phyloP scores from a whole-genome alignment of 2,329 filamentous ascomycete genomes.

The Ceratocystis harringtonii region DNA sequence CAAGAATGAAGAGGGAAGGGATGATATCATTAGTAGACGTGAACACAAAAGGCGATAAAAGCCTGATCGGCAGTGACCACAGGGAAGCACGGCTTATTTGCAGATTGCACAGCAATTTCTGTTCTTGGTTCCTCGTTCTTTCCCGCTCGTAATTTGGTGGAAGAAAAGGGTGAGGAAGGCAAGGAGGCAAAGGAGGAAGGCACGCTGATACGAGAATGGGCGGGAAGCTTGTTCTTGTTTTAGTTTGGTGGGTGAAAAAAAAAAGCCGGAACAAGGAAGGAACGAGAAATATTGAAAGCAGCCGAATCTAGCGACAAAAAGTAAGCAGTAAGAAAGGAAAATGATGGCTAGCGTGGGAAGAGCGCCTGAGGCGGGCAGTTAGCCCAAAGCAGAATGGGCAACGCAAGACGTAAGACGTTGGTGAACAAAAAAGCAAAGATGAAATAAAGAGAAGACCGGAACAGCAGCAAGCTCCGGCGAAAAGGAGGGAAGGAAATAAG shows the following conservation, averaged over 20 bases:
- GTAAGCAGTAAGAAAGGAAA: conserved; percentile 17
- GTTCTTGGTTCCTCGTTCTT: background rate
- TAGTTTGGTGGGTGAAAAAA: too few species aligned
- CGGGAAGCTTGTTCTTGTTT: too few species aligned
- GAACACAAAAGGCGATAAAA: too few species aligned
- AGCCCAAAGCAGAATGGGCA: background rate
- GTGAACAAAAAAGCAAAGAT: background rate
- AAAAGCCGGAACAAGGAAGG: background rate
- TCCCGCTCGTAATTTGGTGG: background rate
- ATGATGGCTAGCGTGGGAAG: background rate
- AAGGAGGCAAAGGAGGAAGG: background rate
- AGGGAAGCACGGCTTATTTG: background rate
- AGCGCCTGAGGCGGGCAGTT: background rate
- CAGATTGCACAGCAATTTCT: conserved; percentile 3
- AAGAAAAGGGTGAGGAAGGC: background rate
- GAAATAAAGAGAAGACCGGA: background rate
- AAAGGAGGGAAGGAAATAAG: background rate
- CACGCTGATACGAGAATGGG: too few species aligned
- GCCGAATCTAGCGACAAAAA: conserved; percentile 10
- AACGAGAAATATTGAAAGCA: background rate
- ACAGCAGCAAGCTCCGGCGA: too few species aligned
- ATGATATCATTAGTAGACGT: background rate
- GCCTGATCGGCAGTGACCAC: too few species aligned
- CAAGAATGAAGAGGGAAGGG: background rate
- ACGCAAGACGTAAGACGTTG: background rate